Base-by-base conservation (phyloP, 2,329 filamentous ascomycete genomes). In the Neonectria magnoliae region DNA sequence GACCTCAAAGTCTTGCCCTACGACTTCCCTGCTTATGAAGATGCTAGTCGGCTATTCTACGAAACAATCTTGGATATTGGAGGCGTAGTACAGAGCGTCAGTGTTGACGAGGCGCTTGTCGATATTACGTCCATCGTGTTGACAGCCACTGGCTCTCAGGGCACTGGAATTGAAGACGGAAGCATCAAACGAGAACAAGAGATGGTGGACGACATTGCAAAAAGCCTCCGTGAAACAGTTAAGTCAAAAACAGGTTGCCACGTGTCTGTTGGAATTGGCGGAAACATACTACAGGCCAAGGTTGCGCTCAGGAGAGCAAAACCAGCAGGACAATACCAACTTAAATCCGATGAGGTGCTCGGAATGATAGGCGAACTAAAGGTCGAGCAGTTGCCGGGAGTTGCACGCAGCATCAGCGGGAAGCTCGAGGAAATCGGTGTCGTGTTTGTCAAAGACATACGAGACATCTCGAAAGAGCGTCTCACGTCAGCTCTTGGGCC, bases 1-100 rank as follows among this genome's bases (percentile, higher is more conserved):
- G 88, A 93, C 22, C 83, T 99, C 18, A 94, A 97, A 71, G 90
- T 98, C 2, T 77, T 99, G n/a, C 93, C 94, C 0, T 99, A 99
- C 73, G 94, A 99, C 75, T 99, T 98, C 75, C 91, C 92, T 2
- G 95, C 90, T 0, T 99, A 99, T 71, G 96, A 99, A 81, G 91
- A 94, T 64, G 93, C 94, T 1, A 99, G 96, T 74, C 87, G 88
- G 60, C 85, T 88, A 3, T 99, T 99, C 72, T 99, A 99, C 73
- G 90, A 93, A 65, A 89, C 90, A 1, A 93, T 99, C 11, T 80
- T 98, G 36, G 87, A 88, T 6, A 84, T 94, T 9, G 93, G 91
- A 18, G 95, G 94, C 1, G 80, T 93, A 18, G 93, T 98, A 0
- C 96, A 99, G 76, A 98, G 96, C 74, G 95, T 99, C 57, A 98